Conservation (phyloP, 2,329 filamentous ascomycete genomes). For the Pezicula neosporulosa region DNA sequence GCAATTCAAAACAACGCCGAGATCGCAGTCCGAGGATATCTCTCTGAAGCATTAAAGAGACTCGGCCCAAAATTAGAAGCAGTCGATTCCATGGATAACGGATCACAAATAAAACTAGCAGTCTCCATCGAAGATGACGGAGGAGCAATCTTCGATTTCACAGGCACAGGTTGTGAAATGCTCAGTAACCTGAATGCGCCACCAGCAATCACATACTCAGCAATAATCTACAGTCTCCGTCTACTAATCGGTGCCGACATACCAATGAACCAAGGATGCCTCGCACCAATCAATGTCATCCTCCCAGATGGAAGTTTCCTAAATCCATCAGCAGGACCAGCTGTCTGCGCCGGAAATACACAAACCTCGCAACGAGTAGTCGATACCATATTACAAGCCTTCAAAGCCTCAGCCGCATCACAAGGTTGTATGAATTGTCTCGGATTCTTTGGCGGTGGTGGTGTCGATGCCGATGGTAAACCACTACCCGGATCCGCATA, state of each 20-base stretch:
- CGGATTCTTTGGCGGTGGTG: constrained; percentile 52
- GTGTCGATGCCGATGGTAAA: constrained; percentile 42
- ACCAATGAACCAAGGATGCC: constrained; percentile 80
- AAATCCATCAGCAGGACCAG: constrained; percentile 67
- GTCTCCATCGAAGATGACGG: constrained; percentile 68
- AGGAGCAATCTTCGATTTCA: constrained; percentile 73
- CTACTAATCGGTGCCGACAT: constrained; percentile 76
- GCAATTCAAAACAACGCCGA: constrained; percentile 78
- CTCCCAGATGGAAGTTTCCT: constrained; percentile 70
- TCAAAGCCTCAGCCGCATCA: constrained; percentile 69
- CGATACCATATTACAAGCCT: constrained; percentile 75
- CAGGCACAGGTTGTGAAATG: constrained; percentile 71
- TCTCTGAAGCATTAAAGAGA: constrained; percentile 67
- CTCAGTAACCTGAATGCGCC: constrained; percentile 76
- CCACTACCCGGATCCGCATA: constrained; percentile 38
- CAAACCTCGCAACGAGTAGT: constrained; percentile 75
- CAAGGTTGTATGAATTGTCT: constrained; percentile 81
- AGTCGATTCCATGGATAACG: constrained; percentile 80
- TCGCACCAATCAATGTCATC: constrained; percentile 67
- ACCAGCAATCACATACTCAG: constrained; percentile 73
- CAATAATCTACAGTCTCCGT: constrained; percentile 79
- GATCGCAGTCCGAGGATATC: constrained; percentile 59
- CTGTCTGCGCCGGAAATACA: constrained; percentile 78
- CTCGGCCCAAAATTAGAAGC: constrained; percentile 64
- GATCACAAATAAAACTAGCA: constrained; percentile 67